Base-by-base conservation (phyloP, 495 filamentous ascomycete genomes). In the Talaromyces ruber region DNA sequence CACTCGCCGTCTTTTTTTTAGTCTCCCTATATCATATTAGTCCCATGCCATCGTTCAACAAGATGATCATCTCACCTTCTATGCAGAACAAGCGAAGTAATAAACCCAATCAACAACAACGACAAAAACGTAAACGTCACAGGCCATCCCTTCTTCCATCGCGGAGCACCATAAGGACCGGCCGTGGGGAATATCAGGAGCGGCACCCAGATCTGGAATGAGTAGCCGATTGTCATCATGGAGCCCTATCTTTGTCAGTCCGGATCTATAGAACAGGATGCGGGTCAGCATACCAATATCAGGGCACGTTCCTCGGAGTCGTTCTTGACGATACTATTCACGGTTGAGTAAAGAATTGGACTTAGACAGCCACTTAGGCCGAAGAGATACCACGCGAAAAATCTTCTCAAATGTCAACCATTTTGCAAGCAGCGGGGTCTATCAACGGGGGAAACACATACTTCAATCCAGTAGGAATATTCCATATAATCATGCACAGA, bases 181-280 rank as follows among this genome's bases (percentile, higher is more conserved):
- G 72, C 71, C 3, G 76, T 78, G 4, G 74, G 78, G 58, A 76
- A 81, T 4, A 76, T 62, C 2, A 81, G 62, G 25, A 79, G 71
- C 0, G 76, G 76, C 18, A 77, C 73, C 76, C 77, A 80, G 43
- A 79, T 77, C 18, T 79, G 66, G 64, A 80, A 79, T 0, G 76
- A 79, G 61, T 79, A 81, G 29, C 76, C 76, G 47, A 80, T 75
- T 18, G 76, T 76, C 78, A 80, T 80, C 78, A 80, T 79, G 2
- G 75, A 64, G 12, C 78, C 78, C 74, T 79, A 21, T 16, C 16
- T 22, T 6, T 21, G 61, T 30, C 62, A 21, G 66, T 64, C 30
- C 54, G 18, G 26, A 45, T 25, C 18, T 14, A 51, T 32, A 26
- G 18, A 57, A 18, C 2, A 25, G 53, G 21, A 1, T 45, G 14